These are phyloP conservation scores for Hymenoscyphus albidus DNA, from an alignment of 2,329 filamentous ascomycete species.

Conservation along the genomic window DNA sequence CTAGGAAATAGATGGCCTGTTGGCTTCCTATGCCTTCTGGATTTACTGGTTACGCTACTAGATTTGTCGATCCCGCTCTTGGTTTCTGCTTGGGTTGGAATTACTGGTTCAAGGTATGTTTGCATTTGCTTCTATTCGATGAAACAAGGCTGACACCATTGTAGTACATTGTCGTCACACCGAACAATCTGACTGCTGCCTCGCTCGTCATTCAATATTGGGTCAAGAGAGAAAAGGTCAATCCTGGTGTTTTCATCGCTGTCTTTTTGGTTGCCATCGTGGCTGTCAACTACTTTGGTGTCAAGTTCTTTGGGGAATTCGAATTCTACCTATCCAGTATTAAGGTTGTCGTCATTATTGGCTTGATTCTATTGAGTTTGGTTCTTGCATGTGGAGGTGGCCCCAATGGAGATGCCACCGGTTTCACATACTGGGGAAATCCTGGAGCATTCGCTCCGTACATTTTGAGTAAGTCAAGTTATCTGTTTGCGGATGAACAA, in stretches of 20 bases:
- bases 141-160: background rate
- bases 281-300: constrained; percentile 60
- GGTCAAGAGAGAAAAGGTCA: constrained; percentile 59
- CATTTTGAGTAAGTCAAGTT: constrained; percentile 45
- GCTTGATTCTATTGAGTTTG: constrained; percentile 61
- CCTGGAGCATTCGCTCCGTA: constrained; percentile 43
- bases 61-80: constrained; percentile 76
- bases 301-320: constrained; percentile 39
- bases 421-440: constrained; percentile 48
- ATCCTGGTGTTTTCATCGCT: constrained; percentile 77
- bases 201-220: constrained; percentile 77
- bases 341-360: constrained; percentile 65
- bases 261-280: constrained; percentile 63
- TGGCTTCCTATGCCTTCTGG: constrained; percentile 75
- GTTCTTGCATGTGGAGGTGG: constrained; percentile 63
- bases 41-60: constrained; percentile 75
- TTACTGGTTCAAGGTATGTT: constrained; percentile 30
- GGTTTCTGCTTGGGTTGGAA: constrained; percentile 62
- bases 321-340: constrained; percentile 61
- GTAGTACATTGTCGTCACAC: constrained; percentile 74
- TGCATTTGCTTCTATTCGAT: background rate
- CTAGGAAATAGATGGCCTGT: constrained; percentile 58
- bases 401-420: constrained; percentile 50
- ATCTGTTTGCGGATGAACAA: background rate
- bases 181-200: constrained; percentile 77